Evolutionary conservation across 2,329 filamentous ascomycete species (phyloP).

Genomic region (Verticillium isaacii): DNA sequence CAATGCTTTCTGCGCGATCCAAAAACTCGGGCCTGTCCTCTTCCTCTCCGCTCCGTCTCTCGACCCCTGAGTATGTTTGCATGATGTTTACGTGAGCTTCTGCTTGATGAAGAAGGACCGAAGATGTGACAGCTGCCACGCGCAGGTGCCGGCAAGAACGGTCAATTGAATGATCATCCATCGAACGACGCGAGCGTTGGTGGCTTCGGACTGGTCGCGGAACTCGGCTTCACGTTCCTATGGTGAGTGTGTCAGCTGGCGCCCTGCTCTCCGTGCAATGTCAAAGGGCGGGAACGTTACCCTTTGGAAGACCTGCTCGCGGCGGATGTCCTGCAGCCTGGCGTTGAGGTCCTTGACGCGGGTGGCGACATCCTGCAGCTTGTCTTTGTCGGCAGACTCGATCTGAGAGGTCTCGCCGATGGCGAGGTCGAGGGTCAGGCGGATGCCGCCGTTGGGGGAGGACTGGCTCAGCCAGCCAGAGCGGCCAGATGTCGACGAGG

Average conservation of each 20-base stretch:
- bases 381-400: slow-evolving; percentile 87
- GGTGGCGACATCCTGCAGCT: slow-evolving; percentile 83
- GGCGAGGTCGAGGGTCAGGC: slow-evolving; percentile 80
- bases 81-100: slow-evolving; percentile 76
- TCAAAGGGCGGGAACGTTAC: slow-evolving; percentile 34
- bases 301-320: slow-evolving; percentile 95
- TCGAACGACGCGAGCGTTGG: slow-evolving; percentile 84
- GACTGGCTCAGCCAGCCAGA: slow-evolving; percentile 67
- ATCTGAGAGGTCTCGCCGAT: slow-evolving; percentile 94
- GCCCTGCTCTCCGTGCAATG: neutral
- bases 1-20: neutral
- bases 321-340: slow-evolving; percentile 78
- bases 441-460: slow-evolving; percentile 69
- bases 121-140: slow-evolving; percentile 95
- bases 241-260: neutral
- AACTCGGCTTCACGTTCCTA: slow-evolving; percentile 97
- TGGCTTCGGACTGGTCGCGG: slow-evolving; percentile 92
- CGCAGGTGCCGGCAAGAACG: slow-evolving; percentile 81
- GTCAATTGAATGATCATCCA: slow-evolving; percentile 91
- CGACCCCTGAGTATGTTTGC: neutral
- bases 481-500: slow-evolving; percentile 65
- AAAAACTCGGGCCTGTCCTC: neutral
- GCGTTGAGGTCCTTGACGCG: slow-evolving; percentile 87
- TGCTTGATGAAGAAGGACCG: slow-evolving; percentile 99
- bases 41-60: neutral